These are phyloP conservation scores for Syncephalis fuscata DNA, from an alignment of 371 early-diverging fungal species.

Conservation along the genomic window DNA sequence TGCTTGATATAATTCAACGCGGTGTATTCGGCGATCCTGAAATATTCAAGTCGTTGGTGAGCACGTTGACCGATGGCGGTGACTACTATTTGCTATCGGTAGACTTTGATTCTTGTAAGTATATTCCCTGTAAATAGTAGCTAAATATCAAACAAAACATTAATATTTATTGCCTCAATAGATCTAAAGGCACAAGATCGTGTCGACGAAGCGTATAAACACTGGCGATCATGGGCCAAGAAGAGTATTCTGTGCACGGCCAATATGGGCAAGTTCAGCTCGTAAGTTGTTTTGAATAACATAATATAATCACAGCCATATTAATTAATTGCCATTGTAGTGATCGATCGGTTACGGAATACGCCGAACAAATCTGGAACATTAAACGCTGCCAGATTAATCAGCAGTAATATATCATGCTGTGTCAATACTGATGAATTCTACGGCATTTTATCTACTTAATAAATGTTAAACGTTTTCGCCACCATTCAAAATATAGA, in stretches of 20 bases:
- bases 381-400: slow-evolving; percentile 22
- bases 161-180: slow-evolving; percentile 2
- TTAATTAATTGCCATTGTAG: slow-evolving; percentile 1
- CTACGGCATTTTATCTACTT: too few relatives aligned
- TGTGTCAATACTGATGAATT: too few relatives aligned
- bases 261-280: slow-evolving; percentile 80
- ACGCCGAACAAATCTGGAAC: slow-evolving; percentile 75
- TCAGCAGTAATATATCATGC: background rate
- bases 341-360: slow-evolving; percentile 67
- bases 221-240: slow-evolving; percentile 58
- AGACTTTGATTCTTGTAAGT: slow-evolving; percentile 54
- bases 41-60: slow-evolving; percentile 52
- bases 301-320: background rate
- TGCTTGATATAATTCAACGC: slow-evolving; percentile 50
- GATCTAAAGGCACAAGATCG: slow-evolving; percentile 51
- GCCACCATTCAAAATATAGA: too few relatives aligned
- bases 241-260: slow-evolving; percentile 76
- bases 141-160: too few relatives aligned
- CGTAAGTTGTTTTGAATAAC: slow-evolving; percentile 14
- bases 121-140: too few relatives aligned
- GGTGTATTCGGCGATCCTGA: slow-evolving; percentile 65
- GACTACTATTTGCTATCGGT: slow-evolving; percentile 77
- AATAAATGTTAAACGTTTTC: too few relatives aligned
- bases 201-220: slow-evolving; percentile 60
- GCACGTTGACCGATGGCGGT: slow-evolving; percentile 58